Evolutionary conservation across 169 alveolate genomes (phyloP), one percentile per base, ranked within the genome.

Genomic region (Eimeria maxima): DNA sequence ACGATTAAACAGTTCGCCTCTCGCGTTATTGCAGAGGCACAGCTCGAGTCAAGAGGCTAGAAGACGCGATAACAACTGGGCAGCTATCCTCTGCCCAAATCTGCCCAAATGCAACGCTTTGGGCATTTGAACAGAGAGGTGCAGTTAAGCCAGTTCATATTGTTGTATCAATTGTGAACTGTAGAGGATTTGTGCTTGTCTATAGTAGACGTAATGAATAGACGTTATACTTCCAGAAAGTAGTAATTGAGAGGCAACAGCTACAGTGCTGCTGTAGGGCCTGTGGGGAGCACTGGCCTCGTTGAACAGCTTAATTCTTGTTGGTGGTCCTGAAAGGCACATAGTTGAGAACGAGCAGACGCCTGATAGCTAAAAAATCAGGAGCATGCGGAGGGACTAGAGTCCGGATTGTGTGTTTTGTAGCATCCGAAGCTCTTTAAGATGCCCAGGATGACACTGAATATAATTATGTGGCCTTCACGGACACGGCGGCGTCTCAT

Each of bases 1-100:
- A 87, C 94, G 67, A 42, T 65, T n/a, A 87, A 87, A 33, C 94
- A 44, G 47, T 87, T 87, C n/a, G 81, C 94, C 67, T 42, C 80
- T 24, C 80, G 81, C 10, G 94, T 87, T 1, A 38, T 87, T 87
- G 60, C 65, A 38, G 94, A 87, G 65, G 94, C 94, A 14, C 94
- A 87, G 57, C 67, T 10, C 5, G 83, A 60, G 83, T 2, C 71
- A 55, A 57, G 92, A 60, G 71, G 78, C 10, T 84, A 55, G 24
- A 13, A 4, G 53, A 38, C 29, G 27, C 55, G 6, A 73, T 27
- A 16, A 73, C 13, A 38, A 29, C 29, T 29, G 38, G n/a, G 53
- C 53, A 38, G 50, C 8, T 73, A n/a, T 29, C 55, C 4, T 16
- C 55, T 38, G n/a, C 80, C 27, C 20, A 29, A 29, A 10, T 6